Percentiles rank a stretch among this genome's conserved stretches.
Evolutionary conservation across 768 basidiomycete genomes (phyloP).

Genomic region (Mycena sanguinolenta): DNA sequence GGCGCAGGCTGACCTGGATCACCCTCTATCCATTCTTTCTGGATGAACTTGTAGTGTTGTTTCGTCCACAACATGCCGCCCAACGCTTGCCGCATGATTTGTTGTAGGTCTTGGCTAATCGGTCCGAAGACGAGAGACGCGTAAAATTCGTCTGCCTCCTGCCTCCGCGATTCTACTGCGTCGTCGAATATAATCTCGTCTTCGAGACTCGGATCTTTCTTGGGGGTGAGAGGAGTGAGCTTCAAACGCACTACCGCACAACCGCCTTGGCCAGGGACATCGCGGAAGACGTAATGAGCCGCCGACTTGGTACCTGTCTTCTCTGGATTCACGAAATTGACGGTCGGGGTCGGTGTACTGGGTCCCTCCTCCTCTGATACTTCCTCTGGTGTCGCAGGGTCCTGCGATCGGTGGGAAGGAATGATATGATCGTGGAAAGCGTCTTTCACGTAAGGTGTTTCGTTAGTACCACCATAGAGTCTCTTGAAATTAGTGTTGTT

Average conservation of each 20-base stretch:
- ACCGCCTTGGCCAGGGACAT: conserved; percentile 93
- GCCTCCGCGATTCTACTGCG: conserved; percentile 87
- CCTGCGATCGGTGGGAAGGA: conserved; percentile 80
- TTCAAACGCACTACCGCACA: conserved; percentile 96
- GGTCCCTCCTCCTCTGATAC: conserved; percentile 70
- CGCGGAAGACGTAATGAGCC: conserved; percentile 88
- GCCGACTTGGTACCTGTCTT: conserved; percentile 92
- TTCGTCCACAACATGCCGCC: conserved; percentile 99
- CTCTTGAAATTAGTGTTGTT: conserved; percentile 97
- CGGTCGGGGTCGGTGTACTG: conserved; percentile 68
- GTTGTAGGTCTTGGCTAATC: conserved; percentile 92
- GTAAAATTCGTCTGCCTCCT: conserved; percentile 98
- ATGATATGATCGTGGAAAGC: conserved; percentile 99
- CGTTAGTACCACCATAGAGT: conserved; percentile 91
- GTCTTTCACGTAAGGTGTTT: conserved; percentile 90
- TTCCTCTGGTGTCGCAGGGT: conserved; percentile 57
- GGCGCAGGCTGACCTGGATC: conserved; percentile 96
- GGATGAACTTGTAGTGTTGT: conserved; percentile 96
- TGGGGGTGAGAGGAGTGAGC: conserved; percentile 81
- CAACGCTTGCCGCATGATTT: conserved; percentile 96
- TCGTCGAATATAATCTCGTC: conserved; percentile 94
- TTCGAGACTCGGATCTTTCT: conserved; percentile 83
- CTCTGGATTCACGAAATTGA: conserved; percentile 86
- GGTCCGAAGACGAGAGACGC: conserved; percentile 82
- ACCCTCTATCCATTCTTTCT: conserved; percentile 96